These are phyloP conservation scores for Trichoderma sp. DNA, from an alignment of 2,329 filamentous ascomycete genomes.

Conservation along the genomic window DNA sequence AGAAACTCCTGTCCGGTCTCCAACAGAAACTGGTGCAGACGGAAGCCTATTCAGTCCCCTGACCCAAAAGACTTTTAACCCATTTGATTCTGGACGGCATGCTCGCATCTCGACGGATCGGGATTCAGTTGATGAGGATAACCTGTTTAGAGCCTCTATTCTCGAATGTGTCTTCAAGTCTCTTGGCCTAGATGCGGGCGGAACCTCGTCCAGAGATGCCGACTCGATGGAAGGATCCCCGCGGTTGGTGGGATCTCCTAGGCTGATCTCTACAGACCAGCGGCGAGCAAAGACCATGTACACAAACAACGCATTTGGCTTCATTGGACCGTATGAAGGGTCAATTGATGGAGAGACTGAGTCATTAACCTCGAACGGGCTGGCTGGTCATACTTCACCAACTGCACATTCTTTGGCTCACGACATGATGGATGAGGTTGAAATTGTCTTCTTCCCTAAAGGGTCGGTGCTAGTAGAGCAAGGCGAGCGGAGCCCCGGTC, in stretches of 20 bases:
- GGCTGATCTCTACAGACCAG: conserved; percentile 79
- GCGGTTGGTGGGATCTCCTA: conserved; percentile 65
- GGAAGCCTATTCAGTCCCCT: conserved; percentile 45
- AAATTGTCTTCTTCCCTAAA: conserved; percentile 96
- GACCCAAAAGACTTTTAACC: conserved; percentile 52
- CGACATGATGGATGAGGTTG: conserved; percentile 86
- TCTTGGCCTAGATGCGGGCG: conserved; percentile 73
- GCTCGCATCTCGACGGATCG: conserved; percentile 60
- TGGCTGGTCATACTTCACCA: conserved; percentile 58
- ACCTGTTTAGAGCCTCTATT: conserved; percentile 83
- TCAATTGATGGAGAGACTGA: conserved; percentile 81
- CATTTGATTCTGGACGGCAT: conserved; percentile 53
- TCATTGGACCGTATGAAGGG: conserved; percentile 78
- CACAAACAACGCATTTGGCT: conserved; percentile 73
- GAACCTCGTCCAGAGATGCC: conserved; percentile 62
- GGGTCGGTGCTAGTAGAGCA: conserved; percentile 93
- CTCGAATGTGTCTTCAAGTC: conserved; percentile 95
- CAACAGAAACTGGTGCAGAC: conserved; percentile 29
- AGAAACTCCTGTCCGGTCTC: conserved; percentile 21
- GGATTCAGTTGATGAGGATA: conserved; percentile 84
- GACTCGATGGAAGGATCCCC: conserved; percentile 85
- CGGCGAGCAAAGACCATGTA: conserved; percentile 76
- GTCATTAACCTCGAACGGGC: conserved; percentile 71
- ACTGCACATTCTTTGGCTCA: conserved; percentile 67
- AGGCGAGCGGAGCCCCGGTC: conserved; percentile 89